These are phyloP conservation scores for Phaeosphaeriaceae sp. DNA, from an alignment of 2,329 filamentous ascomycete species.

Conservation along the genomic window DNA sequence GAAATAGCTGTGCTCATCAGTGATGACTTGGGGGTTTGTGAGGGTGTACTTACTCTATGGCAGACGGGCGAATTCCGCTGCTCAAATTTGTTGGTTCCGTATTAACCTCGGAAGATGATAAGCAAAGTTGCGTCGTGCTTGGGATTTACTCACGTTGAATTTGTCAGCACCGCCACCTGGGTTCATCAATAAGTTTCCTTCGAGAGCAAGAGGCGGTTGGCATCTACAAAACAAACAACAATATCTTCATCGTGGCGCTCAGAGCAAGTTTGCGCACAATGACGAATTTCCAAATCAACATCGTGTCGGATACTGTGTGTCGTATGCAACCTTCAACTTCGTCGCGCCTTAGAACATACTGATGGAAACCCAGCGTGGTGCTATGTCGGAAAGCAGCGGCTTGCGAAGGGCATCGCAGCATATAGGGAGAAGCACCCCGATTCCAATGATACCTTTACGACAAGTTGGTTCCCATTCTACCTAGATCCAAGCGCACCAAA, in stretches of 20 bases:
- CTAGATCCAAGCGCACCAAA: constrained; percentile 71
- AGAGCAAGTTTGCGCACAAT: constrained; percentile 41
- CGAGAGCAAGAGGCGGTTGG: neutral
- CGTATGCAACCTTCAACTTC: constrained; percentile 51
- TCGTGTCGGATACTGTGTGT: constrained; percentile 82
- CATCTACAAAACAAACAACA: neutral
- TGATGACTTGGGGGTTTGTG: too few species aligned
- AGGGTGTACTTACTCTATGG: too few species aligned
- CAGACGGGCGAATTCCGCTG: too few species aligned
- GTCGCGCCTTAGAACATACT: constrained; percentile 2
- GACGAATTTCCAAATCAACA: constrained; percentile 73
- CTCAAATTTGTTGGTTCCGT: neutral
- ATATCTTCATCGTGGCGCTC: constrained; percentile 42
- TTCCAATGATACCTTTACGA: constrained; percentile 71
- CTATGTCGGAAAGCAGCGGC: constrained; percentile 79
- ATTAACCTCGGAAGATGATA: constrained; percentile 13
- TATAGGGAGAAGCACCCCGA: constrained; percentile 68
- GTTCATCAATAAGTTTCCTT: constrained; percentile 15
- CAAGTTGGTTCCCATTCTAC: constrained; percentile 81
- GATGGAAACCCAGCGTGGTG: constrained; percentile 51
- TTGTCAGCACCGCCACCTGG: constrained; percentile 28
- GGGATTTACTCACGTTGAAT: constrained; percentile 15
- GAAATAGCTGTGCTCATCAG: too few species aligned
- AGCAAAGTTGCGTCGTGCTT: constrained; percentile 12
- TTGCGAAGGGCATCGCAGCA: constrained; percentile 72